These are phyloP conservation scores for Solanum virginianum DNA, from an alignment of 257 asterid species.

Conservation along the genomic window DNA sequence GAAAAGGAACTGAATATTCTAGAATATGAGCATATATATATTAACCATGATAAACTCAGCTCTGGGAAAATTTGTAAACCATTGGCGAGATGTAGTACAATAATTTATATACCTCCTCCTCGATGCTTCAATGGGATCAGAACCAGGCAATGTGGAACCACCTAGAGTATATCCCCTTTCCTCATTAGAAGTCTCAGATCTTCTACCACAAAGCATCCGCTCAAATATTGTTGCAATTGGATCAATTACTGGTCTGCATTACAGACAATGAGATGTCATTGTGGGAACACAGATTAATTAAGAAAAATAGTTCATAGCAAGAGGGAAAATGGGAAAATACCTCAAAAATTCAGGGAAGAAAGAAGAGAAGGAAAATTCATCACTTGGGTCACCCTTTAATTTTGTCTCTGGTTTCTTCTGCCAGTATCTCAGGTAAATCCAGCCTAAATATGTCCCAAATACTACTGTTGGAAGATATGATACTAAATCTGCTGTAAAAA, in stretches of 20 bases:
- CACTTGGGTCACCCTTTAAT: constrained; percentile 88
- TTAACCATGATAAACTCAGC: neutral
- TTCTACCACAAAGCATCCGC: constrained; percentile 68
- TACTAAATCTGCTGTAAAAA: constrained; percentile 57
- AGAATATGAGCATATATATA: neutral
- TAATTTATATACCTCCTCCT: constrained; percentile 61
- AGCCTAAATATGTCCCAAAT: constrained; percentile 75
- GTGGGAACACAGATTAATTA: neutral
- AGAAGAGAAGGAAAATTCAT: constrained; percentile 74
- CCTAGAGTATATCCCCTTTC: constrained; percentile 49
- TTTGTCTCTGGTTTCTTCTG: constrained; percentile 64
- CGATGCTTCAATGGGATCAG: constrained; percentile 87
- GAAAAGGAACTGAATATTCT: neutral
- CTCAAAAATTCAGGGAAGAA: constrained; percentile 71
- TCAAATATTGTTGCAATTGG: constrained; percentile 65
- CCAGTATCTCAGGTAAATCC: constrained; percentile 95
- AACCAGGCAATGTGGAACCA: constrained; percentile 55
- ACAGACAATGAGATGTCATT: constrained; percentile 8
- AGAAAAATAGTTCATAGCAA: neutral
- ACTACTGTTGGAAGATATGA: constrained; percentile 66
- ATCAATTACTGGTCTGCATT: constrained; percentile 59
- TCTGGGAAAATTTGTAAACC: neutral
- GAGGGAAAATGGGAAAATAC: constrained; percentile 11
- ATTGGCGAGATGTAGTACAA: neutral
- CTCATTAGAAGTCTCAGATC: constrained; percentile 49